Base-by-base conservation (phyloP, 495 filamentous ascomycete genomes). In the Penicillium ucsense region DNA sequence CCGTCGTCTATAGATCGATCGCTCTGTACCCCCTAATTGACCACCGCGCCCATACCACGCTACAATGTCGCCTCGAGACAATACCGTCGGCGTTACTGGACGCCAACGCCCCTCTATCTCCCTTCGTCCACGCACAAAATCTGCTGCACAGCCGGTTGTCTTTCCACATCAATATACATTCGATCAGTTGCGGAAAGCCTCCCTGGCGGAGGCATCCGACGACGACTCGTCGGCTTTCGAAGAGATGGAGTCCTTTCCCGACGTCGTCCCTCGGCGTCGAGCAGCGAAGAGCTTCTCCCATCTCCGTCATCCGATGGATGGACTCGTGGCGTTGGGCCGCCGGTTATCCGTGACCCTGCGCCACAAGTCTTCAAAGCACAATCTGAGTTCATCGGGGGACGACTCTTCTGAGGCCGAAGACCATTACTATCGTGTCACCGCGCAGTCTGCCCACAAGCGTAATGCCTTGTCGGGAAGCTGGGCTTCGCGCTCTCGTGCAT, bases 251-350 rank as follows among this genome's bases (percentile, higher is more conserved):
- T 57, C 61, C 20, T 67, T 68, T 32, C 59, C 65, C 7, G 60
- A 63, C 30, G 57, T 61, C 2, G 53, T 56, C 12, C 66, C 60
- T n/a, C 60, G 68, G 9, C 67, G 64, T 29, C 68, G 67, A 31
- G 48, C 53, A 29, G 59, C 69, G 35, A 72, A 70, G 47, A 73
- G 70, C 55, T 76, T 74, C 53, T 76, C 72, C 9, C 68, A 55
- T 27, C 47, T 75, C 32, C 66, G 66, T 38, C 68, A 74, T 43
- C 65, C 68, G 4, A 64, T 74, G 43, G 69, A 72, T 46, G 71
- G 71, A 1, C 48, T 74, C 39, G 68, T 66, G 32, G 69, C 70
- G 6, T 56, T 75, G 8, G 68, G 68, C 33, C 71, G 70, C 41
- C 68, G 71, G 4, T 41, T 73, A 41, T 75, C 71, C 2, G 65